phyloP scores from a whole-genome alignment of 495 filamentous ascomycete genomes.

The Rostrohypoxylon terebratum region DNA sequence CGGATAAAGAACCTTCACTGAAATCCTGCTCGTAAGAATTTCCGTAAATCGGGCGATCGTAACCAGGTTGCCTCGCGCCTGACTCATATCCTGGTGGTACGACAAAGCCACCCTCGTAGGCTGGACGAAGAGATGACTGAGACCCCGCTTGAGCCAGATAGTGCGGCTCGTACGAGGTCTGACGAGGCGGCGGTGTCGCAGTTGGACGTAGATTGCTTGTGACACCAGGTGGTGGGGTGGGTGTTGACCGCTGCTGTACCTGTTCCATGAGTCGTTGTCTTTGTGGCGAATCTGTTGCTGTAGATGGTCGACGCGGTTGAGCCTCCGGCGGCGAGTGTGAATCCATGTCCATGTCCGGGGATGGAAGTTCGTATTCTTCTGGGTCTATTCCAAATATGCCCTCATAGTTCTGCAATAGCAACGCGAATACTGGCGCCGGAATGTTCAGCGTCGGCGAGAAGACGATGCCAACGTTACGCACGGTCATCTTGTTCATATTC shows the following conservation, averaged over 20 bases:
- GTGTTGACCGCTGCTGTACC: slow-evolving; percentile 53
- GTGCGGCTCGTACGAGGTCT: slow-evolving; percentile 51
- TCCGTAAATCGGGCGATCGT: slow-evolving; percentile 58
- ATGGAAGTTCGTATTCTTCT: slow-evolving; percentile 66
- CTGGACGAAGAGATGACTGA: slow-evolving; percentile 52
- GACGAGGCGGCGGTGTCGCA: slow-evolving; percentile 59
- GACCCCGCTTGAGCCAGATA: slow-evolving; percentile 50
- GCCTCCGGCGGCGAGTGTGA: slow-evolving; percentile 29
- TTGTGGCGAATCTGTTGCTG: slow-evolving; percentile 57
- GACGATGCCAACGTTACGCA: slow-evolving; percentile 96
- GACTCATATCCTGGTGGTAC: slow-evolving; percentile 50
- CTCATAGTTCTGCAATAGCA: slow-evolving; percentile 91
- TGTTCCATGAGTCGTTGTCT: slow-evolving; percentile 59
- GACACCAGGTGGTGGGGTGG: slow-evolving; percentile 57
- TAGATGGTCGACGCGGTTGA: slow-evolving; percentile 54
- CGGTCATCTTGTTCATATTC: slow-evolving; percentile 96
- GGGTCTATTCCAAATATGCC: slow-evolving; percentile 82
- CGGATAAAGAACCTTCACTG: slow-evolving; percentile 50
- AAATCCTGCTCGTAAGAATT: slow-evolving; percentile 48
- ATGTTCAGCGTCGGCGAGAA: slow-evolving; percentile 99
- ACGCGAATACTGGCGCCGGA: slow-evolving; percentile 90
- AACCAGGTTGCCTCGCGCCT: slow-evolving; percentile 41
- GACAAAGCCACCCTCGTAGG: slow-evolving; percentile 55
- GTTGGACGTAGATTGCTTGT: slow-evolving; percentile 54
- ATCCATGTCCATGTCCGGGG: slow-evolving; percentile 41